Percentiles rank a stretch among this genome's conserved stretches.
Conservation (phyloP, 305 asterid genomes). For the Fraxinus platypoda region DNA sequence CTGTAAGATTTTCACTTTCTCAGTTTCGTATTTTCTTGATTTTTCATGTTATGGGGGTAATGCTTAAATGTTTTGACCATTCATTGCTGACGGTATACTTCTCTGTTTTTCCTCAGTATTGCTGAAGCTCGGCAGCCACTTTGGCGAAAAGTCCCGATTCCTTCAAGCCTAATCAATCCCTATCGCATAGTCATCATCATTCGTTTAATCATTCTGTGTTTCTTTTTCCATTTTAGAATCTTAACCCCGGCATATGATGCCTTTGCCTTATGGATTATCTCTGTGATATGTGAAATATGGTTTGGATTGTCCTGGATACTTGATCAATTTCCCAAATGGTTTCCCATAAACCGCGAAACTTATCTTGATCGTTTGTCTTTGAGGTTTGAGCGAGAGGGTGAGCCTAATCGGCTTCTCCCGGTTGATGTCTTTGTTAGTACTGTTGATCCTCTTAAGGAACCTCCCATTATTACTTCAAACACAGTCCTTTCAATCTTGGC, state of each 20-base stretch:
- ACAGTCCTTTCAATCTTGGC: constrained; percentile 71
- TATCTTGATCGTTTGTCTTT: constrained; percentile 71
- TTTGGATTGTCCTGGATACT: constrained; percentile 82
- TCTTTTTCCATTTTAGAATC: constrained; percentile 78
- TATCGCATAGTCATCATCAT: constrained; percentile 72
- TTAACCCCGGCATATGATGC: constrained; percentile 69
- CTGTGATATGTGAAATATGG: constrained; percentile 84
- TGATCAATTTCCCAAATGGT: constrained; percentile 86
- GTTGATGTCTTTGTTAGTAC: constrained; percentile 72
- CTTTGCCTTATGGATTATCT: constrained; percentile 68
- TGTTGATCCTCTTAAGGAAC: constrained; percentile 83
- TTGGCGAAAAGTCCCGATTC: constrained; percentile 74
- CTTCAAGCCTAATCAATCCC: constrained; percentile 72
- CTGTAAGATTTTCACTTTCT: constrained; percentile 37
- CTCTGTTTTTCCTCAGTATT: constrained; percentile 37
- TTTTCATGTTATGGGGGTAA: background rate
- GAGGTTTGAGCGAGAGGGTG: constrained; percentile 73
- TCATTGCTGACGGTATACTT: background rate
- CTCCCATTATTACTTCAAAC: constrained; percentile 77
- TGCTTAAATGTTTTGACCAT: background rate
- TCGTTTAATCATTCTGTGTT: constrained; percentile 54
- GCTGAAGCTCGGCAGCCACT: constrained; percentile 85
- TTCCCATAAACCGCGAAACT: constrained; percentile 72
- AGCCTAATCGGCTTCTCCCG: constrained; percentile 43
- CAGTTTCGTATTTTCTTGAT: background rate